Conservation (phyloP, 139 green algal genomes). For the Micromonas commoda region DNA sequence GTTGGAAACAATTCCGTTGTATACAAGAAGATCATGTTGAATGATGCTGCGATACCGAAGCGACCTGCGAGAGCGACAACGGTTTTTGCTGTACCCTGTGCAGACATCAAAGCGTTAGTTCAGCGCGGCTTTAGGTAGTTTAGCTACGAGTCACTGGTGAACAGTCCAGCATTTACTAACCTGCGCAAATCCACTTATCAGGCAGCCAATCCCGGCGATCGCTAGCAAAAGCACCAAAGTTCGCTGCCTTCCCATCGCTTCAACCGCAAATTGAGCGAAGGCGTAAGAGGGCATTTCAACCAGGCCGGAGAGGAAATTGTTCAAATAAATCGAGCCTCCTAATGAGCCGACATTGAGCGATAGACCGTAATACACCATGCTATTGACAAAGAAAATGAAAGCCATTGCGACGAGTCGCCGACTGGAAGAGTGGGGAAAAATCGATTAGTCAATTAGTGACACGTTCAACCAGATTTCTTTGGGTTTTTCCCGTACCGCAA, state of each 20-base stretch:
- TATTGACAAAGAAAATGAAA: constrained; percentile 5
- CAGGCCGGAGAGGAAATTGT: constrained; percentile 4
- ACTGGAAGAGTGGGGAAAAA: too few relatives aligned
- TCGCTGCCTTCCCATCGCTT: not conserved
- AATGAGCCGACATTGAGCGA: constrained; percentile 14
- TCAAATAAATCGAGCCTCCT: constrained; percentile 22
- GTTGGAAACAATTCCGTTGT: constrained; percentile 22
- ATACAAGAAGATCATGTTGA: constrained; percentile 25
- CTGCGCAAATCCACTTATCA: not conserved
- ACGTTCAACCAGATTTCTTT: too few relatives aligned
- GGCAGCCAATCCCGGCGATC: not conserved
- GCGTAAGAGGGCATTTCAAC: constrained; percentile 8
- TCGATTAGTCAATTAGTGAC: too few relatives aligned
- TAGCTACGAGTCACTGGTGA: too few relatives aligned
- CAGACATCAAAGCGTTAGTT: not conserved
- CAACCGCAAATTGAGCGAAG: constrained; percentile 4
- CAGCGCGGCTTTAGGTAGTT: too few relatives aligned
- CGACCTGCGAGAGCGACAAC: not conserved
- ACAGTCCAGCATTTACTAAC: not conserved
- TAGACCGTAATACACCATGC: constrained; percentile 22
- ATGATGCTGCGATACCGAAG: constrained; percentile 13
- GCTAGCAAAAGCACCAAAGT: constrained; percentile 1
- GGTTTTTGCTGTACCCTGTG: not conserved
- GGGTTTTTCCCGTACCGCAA: too few relatives aligned
- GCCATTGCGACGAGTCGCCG: constrained; percentile 2